Evolutionary conservation across 371 early-diverging fungal species (phyloP).

Genomic region (Quaeritorhiza haematococci): DNA sequence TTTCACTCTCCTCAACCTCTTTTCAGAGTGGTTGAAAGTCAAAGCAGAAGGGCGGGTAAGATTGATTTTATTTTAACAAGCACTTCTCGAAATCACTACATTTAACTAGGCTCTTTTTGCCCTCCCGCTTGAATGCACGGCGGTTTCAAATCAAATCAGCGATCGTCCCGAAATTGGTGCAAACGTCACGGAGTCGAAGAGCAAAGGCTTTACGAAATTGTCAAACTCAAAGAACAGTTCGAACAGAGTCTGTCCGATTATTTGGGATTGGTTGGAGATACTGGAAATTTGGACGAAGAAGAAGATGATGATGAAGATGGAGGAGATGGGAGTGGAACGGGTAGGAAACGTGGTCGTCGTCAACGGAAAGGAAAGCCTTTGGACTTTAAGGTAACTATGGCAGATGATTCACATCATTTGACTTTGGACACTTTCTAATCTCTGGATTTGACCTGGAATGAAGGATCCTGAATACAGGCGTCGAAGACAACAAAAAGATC

Average conservation of each 20-base stretch:
- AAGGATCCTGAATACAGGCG: slow-evolving; percentile 27
- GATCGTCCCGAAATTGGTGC: slow-evolving; percentile 59
- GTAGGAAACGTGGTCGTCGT: background rate
- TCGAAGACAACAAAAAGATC: slow-evolving; percentile 47
- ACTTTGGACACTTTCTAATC: background rate
- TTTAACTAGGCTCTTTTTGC: too few relatives aligned
- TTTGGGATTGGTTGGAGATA: slow-evolving; percentile 32
- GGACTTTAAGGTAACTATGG: background rate
- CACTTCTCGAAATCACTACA: background rate
- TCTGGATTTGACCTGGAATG: too few relatives aligned
- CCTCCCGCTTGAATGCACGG: too few relatives aligned
- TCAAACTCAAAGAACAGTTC: slow-evolving; percentile 31
- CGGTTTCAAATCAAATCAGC: too few relatives aligned
- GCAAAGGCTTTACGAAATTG: slow-evolving; percentile 64
- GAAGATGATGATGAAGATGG: background rate
- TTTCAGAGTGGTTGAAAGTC: slow-evolving; percentile 57
- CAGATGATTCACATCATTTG: too few relatives aligned
- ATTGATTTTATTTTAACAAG: background rate
- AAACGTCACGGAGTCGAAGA: slow-evolving; percentile 60
- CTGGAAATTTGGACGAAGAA: slow-evolving; percentile 29
- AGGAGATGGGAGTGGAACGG: background rate
- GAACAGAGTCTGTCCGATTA: slow-evolving; percentile 26
- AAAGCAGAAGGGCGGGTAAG: slow-evolving; percentile 42
- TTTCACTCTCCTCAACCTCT: slow-evolving; percentile 58
- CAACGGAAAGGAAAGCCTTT: background rate